Evolutionary conservation across 129 eudicot genomes (phyloP).

Genomic region (Silybum marianum): DNA sequence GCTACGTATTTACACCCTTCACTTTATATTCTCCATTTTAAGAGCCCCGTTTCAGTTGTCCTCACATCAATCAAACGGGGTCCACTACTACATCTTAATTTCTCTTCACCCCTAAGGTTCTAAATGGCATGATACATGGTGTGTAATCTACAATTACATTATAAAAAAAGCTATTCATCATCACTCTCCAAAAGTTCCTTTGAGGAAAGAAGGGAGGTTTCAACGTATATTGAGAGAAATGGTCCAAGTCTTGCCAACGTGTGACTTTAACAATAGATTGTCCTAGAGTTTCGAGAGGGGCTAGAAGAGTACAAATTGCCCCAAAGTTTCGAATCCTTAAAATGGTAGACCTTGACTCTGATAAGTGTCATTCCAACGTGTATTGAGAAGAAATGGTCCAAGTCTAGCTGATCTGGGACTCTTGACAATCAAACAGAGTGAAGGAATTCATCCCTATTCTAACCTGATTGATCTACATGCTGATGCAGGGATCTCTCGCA

Average conservation of each 20-base stretch:
- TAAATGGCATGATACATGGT: neutral
- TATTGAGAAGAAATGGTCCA: no score
- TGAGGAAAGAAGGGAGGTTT: no score
- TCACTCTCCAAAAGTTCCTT: no score
- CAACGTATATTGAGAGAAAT: no score
- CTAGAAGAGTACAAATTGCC: no score
- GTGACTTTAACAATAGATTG: no score
- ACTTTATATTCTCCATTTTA: neutral
- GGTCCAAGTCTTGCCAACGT: no score
- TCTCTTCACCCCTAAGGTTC: neutral
- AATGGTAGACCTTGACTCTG: no score
- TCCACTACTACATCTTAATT: neutral
- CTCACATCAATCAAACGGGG: neutral
- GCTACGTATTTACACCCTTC: neutral
- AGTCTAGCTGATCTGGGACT: no score
- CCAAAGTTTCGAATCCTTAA: no score
- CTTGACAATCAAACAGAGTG: neutral
- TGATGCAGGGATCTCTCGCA: neutral
- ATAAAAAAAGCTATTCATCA: neutral
- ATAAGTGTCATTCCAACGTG: no score
- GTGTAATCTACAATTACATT: neutral
- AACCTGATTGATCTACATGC: neutral
- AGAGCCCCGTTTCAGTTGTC: neutral
- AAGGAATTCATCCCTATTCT: neutral
- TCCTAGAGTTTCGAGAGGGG: no score